Conservation (phyloP, 2,329 filamentous ascomycete species). For the Capronia coronata region DNA sequence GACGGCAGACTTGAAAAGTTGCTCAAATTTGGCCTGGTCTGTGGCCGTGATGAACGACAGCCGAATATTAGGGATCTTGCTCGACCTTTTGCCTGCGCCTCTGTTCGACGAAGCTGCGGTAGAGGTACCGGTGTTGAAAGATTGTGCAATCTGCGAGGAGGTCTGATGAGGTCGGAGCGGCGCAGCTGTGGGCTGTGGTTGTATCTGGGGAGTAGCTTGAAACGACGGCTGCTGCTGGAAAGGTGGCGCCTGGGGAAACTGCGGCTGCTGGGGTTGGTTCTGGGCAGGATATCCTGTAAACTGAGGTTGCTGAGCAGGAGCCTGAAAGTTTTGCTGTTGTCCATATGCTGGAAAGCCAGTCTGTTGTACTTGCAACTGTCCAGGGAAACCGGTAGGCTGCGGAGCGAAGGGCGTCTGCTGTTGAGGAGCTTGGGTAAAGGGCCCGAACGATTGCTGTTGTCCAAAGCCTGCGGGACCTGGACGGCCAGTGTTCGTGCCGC, state of each 20-base stretch:
- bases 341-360: conserved; percentile 55
- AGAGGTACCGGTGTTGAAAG: conserved; percentile 47
- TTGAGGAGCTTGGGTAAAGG: conserved; percentile 47
- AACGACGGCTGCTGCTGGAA: conserved; percentile 29
- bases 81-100: conserved; percentile 55
- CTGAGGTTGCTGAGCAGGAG: conserved; percentile 51
- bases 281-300: conserved; percentile 53
- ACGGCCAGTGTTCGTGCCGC: conserved; percentile 68
- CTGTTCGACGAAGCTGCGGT: conserved; percentile 56
- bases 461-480: conserved; percentile 57
- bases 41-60: conserved; percentile 92
- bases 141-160: conserved; percentile 58
- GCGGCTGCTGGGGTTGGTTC: conserved; percentile 47
- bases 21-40: conserved; percentile 96
- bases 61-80: conserved; percentile 79
- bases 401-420: conserved; percentile 52
- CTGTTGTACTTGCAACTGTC: conserved; percentile 57
- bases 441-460: conserved; percentile 52
- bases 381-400: conserved; percentile 51
- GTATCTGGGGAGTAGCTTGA: conserved; percentile 47
- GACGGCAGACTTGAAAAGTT: conserved; percentile 91
- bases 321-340: conserved; percentile 43
- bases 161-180: conserved; percentile 53
- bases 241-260: conserved; percentile 31
- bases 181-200: conserved; percentile 42